These are phyloP conservation scores for Withania somnifera DNA, from an alignment of 305 asterid species.

Conservation along the genomic window DNA sequence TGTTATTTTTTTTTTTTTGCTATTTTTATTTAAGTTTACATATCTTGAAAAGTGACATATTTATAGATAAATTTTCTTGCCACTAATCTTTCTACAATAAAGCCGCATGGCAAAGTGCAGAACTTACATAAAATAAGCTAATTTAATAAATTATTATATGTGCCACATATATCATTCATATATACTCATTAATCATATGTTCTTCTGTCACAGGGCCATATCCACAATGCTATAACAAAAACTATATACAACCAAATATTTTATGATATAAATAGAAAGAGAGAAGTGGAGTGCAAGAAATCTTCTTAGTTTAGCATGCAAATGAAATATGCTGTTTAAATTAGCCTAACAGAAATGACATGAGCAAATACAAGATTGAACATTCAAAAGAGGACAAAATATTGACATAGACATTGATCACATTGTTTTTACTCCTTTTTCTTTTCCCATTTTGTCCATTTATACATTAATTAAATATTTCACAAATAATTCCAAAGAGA, in stretches of 20 bases:
- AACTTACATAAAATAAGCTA: too few species aligned
- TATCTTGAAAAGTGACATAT: too few species aligned
- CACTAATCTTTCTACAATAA: too few species aligned
- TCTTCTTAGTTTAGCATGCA: background rate
- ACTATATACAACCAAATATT: background rate
- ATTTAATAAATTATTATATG: too few species aligned
- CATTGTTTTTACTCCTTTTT: background rate
- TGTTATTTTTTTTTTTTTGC: too few species aligned
- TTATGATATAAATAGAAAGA: background rate
- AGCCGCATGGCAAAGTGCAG: too few species aligned
- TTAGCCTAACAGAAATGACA: constrained; percentile 3
- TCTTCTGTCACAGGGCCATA: too few species aligned
- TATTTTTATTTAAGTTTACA: too few species aligned
- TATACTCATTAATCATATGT: too few species aligned
- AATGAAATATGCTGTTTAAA: background rate
- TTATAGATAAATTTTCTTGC: too few species aligned
- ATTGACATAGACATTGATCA: background rate
- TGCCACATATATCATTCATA: too few species aligned
- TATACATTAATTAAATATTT: background rate
- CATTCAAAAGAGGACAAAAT: background rate
- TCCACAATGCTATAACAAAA: background rate
- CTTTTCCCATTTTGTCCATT: background rate
- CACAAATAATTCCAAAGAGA: background rate
- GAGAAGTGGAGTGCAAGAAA: background rate
- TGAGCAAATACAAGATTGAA: background rate